phyloP scores from a whole-genome alignment of 192 early-diverging fungal genomes.

The Coemansia sp. region DNA sequence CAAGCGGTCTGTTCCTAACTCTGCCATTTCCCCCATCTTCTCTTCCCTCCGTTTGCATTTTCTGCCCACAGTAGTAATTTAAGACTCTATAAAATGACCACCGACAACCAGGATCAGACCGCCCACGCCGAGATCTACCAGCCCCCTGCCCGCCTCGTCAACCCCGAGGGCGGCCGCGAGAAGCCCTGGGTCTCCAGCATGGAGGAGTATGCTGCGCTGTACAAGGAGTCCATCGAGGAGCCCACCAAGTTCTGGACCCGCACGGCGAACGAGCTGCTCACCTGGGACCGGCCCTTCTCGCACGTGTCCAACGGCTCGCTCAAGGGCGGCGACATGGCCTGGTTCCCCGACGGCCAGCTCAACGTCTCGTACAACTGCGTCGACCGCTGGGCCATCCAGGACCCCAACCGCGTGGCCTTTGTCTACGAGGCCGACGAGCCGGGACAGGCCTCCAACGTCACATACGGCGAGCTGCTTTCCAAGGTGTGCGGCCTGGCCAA shows the following conservation, averaged over 20 bases:
- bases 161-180: constrained; percentile 36
- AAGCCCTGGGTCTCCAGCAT: constrained; percentile 69
- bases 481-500: constrained; percentile 86
- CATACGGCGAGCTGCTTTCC: constrained; percentile 77
- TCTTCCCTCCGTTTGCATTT: neutral
- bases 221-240: constrained; percentile 74
- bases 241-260: constrained; percentile 83
- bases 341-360: constrained; percentile 89
- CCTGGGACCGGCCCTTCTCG: constrained; percentile 79
- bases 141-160: constrained; percentile 65
- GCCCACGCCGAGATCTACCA: constrained; percentile 27
- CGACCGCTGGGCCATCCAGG: constrained; percentile 79
- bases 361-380: constrained; percentile 97
- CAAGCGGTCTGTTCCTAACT: neutral
- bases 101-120: constrained; percentile 24
- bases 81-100: constrained; percentile 19
- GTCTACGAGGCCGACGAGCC: constrained; percentile 90
- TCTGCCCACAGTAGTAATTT: neutral
- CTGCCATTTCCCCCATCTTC: neutral
- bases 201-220: constrained; percentile 77
- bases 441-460: constrained; percentile 69
- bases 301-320: constrained; percentile 70
- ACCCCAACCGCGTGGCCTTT: constrained; percentile 78
- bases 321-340: constrained; percentile 81
- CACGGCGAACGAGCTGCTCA: constrained; percentile 73